phyloP scores from a whole-genome alignment of 2,329 filamentous ascomycete species.

The Nothophaeocryptopus gaeumannii region DNA sequence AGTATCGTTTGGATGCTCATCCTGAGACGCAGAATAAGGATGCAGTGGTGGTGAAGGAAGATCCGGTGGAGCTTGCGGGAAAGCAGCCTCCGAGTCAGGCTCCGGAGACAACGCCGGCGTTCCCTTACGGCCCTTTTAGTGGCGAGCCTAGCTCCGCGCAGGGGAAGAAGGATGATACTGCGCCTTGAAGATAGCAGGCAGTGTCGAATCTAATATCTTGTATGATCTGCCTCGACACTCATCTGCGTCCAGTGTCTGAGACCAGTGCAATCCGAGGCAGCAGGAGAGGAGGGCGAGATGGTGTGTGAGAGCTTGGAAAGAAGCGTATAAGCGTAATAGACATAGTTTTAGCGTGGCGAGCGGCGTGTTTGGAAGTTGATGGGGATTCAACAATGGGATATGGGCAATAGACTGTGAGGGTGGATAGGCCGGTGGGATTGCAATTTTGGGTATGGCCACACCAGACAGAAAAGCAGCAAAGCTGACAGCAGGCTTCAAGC shows the following conservation, averaged over 20 bases:
- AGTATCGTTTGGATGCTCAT: slow-evolving; percentile 47
- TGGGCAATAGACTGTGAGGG: too few relatives aligned
- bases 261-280: not conserved
- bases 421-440: too few relatives aligned
- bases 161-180: slow-evolving; percentile 28
- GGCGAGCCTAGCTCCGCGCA: slow-evolving; percentile 37
- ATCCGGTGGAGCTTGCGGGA: slow-evolving; percentile 37
- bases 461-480: too few relatives aligned
- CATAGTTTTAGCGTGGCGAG: slow-evolving; percentile 2
- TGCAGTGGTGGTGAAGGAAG: slow-evolving; percentile 44
- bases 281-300: not conserved
- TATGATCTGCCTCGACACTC: too few relatives aligned
- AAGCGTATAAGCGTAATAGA: too few relatives aligned
- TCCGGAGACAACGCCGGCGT: slow-evolving; percentile 44
- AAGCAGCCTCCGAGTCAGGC: slow-evolving; percentile 43
- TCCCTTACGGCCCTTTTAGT: slow-evolving; percentile 42
- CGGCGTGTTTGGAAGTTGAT: not conserved
- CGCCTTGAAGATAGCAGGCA: slow-evolving; percentile 30
- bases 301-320: not conserved
- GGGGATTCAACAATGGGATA: too few relatives aligned
- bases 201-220: too few relatives aligned
- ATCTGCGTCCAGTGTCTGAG: too few relatives aligned
- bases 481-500: too few relatives aligned
- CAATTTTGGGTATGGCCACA: too few relatives aligned
- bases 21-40: slow-evolving; percentile 50